A percentile compares a stretch with the other conserved stretches of the same genome.
These are phyloP conservation scores for Penicillium expansum DNA, from an alignment of 2,329 filamentous ascomycete genomes.

Conservation along the genomic window DNA sequence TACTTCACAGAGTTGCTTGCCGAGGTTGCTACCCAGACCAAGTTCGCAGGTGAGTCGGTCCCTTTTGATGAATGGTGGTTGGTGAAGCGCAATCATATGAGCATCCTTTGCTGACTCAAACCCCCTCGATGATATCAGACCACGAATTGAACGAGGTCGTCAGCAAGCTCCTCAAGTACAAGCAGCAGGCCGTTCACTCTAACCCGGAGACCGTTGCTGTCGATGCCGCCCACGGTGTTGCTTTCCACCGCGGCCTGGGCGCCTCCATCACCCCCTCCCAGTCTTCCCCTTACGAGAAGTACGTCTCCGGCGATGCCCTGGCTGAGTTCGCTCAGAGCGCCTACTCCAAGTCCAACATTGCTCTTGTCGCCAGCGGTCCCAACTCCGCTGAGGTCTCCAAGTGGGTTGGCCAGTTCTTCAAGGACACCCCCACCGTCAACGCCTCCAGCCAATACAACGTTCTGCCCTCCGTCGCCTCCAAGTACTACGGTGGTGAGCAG, in stretches of 20 bases:
- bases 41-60: slow-evolving; percentile 64
- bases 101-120: slow-evolving; percentile 15
- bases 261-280: slow-evolving; percentile 70
- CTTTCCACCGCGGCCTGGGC: slow-evolving; percentile 92
- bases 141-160: slow-evolving; percentile 91
- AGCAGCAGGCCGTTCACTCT: slow-evolving; percentile 69
- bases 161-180: slow-evolving; percentile 69
- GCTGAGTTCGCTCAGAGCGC: slow-evolving; percentile 72
- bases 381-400: slow-evolving; percentile 72
- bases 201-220: slow-evolving; percentile 68
- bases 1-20: slow-evolving; percentile 96
- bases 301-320: slow-evolving; percentile 73
- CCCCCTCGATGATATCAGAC: slow-evolving; percentile 51
- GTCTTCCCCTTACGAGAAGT: slow-evolving; percentile 66
- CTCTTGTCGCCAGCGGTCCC: slow-evolving; percentile 85
- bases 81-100: background rate
- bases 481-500: slow-evolving; percentile 95
- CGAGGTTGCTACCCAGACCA: slow-evolving; percentile 85
- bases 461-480: slow-evolving; percentile 63
- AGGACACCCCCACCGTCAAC: slow-evolving; percentile 57
- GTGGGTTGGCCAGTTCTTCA: slow-evolving; percentile 94
- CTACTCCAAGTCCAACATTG: slow-evolving; percentile 87
- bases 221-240: slow-evolving; percentile 79
- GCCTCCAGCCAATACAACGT: slow-evolving; percentile 52
- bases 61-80: slow-evolving; percentile 2